Conservation (phyloP, 768 basidiomycete species). For the Rhizopogon salebrosus region DNA sequence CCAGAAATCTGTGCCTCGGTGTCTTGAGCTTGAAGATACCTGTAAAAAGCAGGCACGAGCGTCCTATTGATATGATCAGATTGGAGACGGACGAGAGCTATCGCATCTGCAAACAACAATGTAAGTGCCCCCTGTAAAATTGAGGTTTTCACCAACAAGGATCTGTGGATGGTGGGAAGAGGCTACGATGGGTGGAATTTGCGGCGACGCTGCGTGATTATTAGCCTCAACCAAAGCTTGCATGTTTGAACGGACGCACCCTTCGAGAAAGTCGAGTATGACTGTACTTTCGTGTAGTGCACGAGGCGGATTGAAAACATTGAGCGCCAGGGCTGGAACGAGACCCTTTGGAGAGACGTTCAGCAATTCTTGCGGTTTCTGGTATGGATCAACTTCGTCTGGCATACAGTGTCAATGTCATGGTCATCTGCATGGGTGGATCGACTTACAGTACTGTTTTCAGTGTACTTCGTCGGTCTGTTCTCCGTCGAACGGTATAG, state of each 20-base stretch:
- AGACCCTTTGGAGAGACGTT: conserved; percentile 79
- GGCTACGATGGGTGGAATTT: conserved; percentile 40
- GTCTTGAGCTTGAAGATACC: conserved; percentile 69
- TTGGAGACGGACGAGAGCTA: conserved; percentile 63
- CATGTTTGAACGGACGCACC: conserved; percentile 37
- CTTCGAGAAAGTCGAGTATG: conserved; percentile 74
- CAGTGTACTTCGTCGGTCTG: neutral
- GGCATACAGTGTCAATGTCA: neutral
- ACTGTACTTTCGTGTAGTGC: conserved; percentile 77
- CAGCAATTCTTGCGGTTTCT: conserved; percentile 75
- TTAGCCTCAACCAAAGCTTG: neutral
- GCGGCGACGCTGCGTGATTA: conserved; percentile 40
- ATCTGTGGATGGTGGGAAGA: conserved; percentile 52
- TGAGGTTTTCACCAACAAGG: conserved; percentile 42
- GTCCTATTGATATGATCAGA: conserved; percentile 61
- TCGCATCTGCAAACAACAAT: conserved; percentile 42
- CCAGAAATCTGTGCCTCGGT: conserved; percentile 41
- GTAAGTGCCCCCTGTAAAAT: neutral
- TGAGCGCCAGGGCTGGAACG: conserved; percentile 63
- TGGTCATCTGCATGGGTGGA: neutral
- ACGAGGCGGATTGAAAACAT: conserved; percentile 48
- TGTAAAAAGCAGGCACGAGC: conserved; percentile 69
- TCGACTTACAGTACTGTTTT: conserved; percentile 34
- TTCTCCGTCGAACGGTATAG: too few relatives aligned
- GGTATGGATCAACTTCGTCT: conserved; percentile 83